Evolutionary conservation across 2,329 filamentous ascomycete species (phyloP).

Genomic region (Botrytis aclada): DNA sequence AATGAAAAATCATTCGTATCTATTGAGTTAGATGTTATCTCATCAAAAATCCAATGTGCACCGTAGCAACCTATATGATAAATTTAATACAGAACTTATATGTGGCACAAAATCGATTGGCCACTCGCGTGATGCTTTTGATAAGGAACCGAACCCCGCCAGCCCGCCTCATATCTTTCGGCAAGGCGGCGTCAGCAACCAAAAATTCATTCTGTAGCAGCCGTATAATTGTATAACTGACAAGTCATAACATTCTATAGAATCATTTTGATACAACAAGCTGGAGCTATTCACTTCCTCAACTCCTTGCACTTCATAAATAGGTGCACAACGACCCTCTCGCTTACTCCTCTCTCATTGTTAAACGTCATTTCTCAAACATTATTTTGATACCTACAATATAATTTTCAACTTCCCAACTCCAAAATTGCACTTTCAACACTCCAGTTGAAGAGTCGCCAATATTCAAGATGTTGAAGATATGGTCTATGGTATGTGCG

Average conservation of each 20-base stretch:
- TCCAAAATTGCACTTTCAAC: not conserved
- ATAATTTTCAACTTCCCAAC: not conserved
- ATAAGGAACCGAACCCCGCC: slow-evolving; percentile 17
- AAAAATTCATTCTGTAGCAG: not conserved
- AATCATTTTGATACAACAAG: not conserved
- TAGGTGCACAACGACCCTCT: not conserved
- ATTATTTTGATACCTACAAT: not conserved
- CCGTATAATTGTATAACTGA: not conserved
- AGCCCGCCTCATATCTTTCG: not conserved
- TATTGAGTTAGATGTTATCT: not conserved
- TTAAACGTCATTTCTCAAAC: not conserved
- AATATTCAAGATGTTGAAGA: slow-evolving; percentile 81
- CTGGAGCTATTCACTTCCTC: not conserved
- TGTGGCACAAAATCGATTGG: not conserved
- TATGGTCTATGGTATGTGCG: slow-evolving; percentile 89
- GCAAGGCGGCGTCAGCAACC: slow-evolving; percentile 7
- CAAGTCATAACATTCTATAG: not conserved
- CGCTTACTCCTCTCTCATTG: not conserved
- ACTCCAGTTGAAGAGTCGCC: not conserved
- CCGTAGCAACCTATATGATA: not conserved
- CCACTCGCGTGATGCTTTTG: slow-evolving; percentile 8
- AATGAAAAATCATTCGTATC: not conserved
- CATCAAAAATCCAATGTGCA: not conserved
- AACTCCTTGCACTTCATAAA: not conserved
- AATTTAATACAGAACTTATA: not conserved